Evolutionary conservation across 805 yeast species (phyloP), one percentile per base, ranked within the genome.

Genomic region (Pichia nakasei): DNA sequence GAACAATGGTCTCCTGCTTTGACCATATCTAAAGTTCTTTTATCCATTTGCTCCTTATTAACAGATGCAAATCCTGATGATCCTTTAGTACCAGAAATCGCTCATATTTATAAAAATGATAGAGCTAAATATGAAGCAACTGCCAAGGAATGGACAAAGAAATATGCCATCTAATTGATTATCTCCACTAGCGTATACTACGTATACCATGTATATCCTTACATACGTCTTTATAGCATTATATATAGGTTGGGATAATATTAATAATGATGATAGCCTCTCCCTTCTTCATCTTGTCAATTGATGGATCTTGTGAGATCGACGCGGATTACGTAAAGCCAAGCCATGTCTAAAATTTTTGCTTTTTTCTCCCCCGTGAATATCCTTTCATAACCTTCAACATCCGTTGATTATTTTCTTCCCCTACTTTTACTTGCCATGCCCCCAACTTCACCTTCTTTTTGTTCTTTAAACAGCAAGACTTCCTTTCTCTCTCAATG

Each of bases 1-100:
- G 97, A 93, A 62, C 95, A 91, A 66, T 93, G 98, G 98, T 89
- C 97, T 22, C 98, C 98, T 22, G 97, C 97, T 32, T 75, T 93
- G 61, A 93, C 97, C 41, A 86, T 93, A 54, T 87, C 97, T 19
- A 93, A 93, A 70, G 96, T 93, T 46, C 75, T 93, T 54, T 75
- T 93, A 55, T 88, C 97, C 29, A 91, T 93, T 59, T 89, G 97
- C 64, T 91, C 97, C 15, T 72, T 93, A 65, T 77, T 93, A 61
- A 91, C 97, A 26, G 97, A 93, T 66, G 97, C 98, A 42, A 91
- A 91, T 61, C 97, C 97, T 33, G 98, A 93, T 64, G 98, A 93
- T 73, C 98, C 98, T 49, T 78, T 93, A 64, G 98, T 93, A 35
- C 97, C 97, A 20, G 98, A 93, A 68, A 93, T 93, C 58, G 97